Evolutionary conservation across 192 early-diverging fungal species (phyloP).

Genomic region (Coemansia sp.): DNA sequence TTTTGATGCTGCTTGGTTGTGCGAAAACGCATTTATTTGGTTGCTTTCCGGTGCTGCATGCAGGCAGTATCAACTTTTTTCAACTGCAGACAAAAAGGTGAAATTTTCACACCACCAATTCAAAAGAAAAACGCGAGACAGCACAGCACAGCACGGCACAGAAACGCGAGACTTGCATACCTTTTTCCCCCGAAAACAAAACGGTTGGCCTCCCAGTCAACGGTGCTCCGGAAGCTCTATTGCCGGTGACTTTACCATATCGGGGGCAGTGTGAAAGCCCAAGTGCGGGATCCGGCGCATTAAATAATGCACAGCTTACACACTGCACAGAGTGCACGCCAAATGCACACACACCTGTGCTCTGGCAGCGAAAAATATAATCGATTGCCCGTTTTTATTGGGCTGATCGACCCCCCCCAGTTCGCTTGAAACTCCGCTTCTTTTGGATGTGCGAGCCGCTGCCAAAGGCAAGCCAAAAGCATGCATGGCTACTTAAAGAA

Average conservation of each 20-base stretch:
- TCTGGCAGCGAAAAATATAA: too few species aligned
- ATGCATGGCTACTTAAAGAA: not conserved
- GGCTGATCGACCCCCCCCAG: not conserved
- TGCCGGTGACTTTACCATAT: not conserved
- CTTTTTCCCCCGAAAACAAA: not conserved
- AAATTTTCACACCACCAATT: too few species aligned
- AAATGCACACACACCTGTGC: not conserved
- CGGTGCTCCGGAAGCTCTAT: not conserved
- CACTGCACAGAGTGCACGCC: not conserved
- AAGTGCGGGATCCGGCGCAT: not conserved
- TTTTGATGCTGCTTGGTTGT: too few species aligned
- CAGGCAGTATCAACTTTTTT: too few species aligned
- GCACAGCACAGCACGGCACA: too few species aligned
- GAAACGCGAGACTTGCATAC: too few species aligned
- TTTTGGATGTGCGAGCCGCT: not conserved
- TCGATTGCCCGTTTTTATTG: too few species aligned
- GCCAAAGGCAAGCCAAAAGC: not conserved
- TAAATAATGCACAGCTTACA: not conserved
- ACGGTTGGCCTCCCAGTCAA: not conserved
- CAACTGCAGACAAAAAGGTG: too few species aligned
- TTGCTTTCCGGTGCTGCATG: too few species aligned
- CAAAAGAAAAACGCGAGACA: too few species aligned
- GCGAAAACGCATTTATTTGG: slow-evolving; percentile 70
- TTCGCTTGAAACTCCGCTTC: not conserved
- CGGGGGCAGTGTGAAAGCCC: not conserved